A percentile compares a stretch with the other conserved stretches of the same genome.
Evolutionary conservation across 768 basidiomycete genomes (phyloP).

Genomic region (Mycena galopus): DNA sequence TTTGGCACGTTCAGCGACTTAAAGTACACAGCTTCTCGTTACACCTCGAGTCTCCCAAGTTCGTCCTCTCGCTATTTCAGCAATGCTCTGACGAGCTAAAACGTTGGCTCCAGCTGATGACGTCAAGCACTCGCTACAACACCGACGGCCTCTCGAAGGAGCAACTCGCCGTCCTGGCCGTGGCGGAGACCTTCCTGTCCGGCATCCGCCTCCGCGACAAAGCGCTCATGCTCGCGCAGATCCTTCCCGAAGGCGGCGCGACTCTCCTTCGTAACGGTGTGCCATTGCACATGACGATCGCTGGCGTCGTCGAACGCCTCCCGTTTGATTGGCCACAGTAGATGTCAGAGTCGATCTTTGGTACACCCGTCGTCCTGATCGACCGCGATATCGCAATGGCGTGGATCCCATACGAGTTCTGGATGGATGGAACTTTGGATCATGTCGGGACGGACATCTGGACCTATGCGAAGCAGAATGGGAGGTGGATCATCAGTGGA

Average conservation of each 20-base stretch:
- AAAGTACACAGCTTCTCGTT: too few relatives aligned
- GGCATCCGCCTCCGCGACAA: conserved; percentile 30
- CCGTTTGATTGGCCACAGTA: conserved; percentile 31
- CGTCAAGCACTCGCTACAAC: too few relatives aligned
- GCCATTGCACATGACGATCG: conserved; percentile 26
- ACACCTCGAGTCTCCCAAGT: too few relatives aligned
- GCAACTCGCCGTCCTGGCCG: conserved; percentile 26
- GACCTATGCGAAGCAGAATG: conserved; percentile 31
- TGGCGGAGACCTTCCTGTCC: conserved; percentile 29
- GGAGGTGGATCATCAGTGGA: conserved; percentile 32
- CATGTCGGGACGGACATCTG: conserved; percentile 36
- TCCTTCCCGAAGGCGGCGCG: conserved; percentile 33
- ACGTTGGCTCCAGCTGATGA: too few relatives aligned
- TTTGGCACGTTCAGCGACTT: too few relatives aligned
- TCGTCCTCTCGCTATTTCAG: too few relatives aligned
- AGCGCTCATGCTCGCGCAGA: conserved; percentile 19
- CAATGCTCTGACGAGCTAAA: too few relatives aligned
- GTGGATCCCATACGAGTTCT: conserved; percentile 38
- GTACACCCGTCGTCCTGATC: conserved; percentile 21
- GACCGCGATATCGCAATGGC: conserved; percentile 36
- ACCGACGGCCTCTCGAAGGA: conserved; percentile 23
- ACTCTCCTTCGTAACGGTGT: conserved; percentile 33
- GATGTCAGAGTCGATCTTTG: conserved; percentile 25
- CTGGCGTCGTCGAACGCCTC: conserved; percentile 33
- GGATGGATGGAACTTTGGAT: conserved; percentile 22